Evolutionary conservation across 2,329 filamentous ascomycete genomes (phyloP).

Genomic region (Diaporthe sp.): DNA sequence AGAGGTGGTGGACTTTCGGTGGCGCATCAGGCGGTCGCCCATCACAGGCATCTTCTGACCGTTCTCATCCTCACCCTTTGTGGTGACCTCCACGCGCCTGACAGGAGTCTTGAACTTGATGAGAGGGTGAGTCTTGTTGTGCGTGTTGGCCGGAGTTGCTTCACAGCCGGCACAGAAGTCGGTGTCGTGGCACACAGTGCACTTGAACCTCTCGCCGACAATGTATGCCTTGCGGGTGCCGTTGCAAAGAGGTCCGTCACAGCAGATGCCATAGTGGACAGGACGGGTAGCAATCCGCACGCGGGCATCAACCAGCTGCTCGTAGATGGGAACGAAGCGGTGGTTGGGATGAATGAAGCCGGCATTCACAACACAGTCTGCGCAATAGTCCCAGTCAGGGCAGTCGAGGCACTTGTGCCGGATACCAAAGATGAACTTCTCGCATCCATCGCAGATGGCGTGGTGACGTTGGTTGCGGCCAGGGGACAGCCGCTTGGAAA

Average conservation of each 20-base stretch:
- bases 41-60: conserved; percentile 74
- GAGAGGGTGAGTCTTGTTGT: conserved; percentile 96
- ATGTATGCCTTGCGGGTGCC: conserved; percentile 75
- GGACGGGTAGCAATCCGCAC: conserved; percentile 53
- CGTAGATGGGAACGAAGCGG: conserved; percentile 89
- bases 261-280: conserved; percentile 88
- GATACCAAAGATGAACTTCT: conserved; percentile 86
- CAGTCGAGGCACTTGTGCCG: conserved; percentile 98
- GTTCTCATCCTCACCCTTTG: conserved; percentile 79
- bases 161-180: conserved; percentile 98
- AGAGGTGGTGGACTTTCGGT: conserved; percentile 49
- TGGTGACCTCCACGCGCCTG: conserved; percentile 87
- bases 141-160: conserved; percentile 82
- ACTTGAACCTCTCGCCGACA: conserved; percentile 92
- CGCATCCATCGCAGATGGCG: conserved; percentile 94
- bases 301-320: conserved; percentile 55
- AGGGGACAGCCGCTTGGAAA: conserved; percentile 76
- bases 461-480: conserved; percentile 86
- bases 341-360: conserved; percentile 80
- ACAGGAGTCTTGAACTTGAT: conserved; percentile 98
- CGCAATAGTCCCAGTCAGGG: conserved; percentile 97
- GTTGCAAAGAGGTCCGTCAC: conserved; percentile 90
- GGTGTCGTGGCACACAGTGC: conserved; percentile 91
- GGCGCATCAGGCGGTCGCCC: conserved; percentile 68
- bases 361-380: conserved; percentile 76